Evolutionary conservation across 768 basidiomycete genomes (phyloP), one percentile per base, ranked within the genome.

Genomic region (Agaricus subrufescens): DNA sequence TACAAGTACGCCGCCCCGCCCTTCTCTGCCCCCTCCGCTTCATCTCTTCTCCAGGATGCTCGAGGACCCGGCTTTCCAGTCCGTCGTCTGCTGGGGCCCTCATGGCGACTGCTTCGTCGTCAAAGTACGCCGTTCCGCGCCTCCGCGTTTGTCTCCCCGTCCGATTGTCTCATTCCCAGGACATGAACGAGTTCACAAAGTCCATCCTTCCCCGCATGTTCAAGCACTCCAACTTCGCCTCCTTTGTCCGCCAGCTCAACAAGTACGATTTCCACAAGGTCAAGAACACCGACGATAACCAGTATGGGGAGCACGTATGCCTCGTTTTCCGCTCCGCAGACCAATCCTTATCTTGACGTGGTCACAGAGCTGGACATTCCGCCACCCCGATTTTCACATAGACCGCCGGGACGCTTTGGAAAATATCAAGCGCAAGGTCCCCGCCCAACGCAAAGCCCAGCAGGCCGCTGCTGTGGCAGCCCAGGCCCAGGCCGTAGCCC

Each of bases 181-280:
- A 95, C 76, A 95, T 95, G 90, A 95, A 92, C 72, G 92, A 94
- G 64, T 96, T 96, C 72, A 94, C 94, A 38, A 94, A 92, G 71
- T 83, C 77, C 27, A 89, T 95, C 67, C 81, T 96, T 7, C 93
- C 93, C 6, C 86, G 89, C 38, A 85, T 94, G 78, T 96, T 96
- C 83, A 94, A 95, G 69, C 93, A 96, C 67, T 92, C 89, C 6
- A 96, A 96, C 66, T 96, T 96, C 69, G 93, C 93, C 30, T 84
- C 81, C 52, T 96, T 96, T 66, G 94, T 96, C 4, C 82, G 93
- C 9, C 94, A 96, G 69, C 77, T 96, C 34, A 96, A 96, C 79
- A 96, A 95, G 70, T 96, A 96, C 67, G 94, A 95, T 71, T 96
- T 96, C 62, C 94, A 95, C 78, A 96, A 96, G 77, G 89, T 94